Conservation (phyloP, 2,329 filamentous ascomycete species). For the Aspergillus sp. region DNA sequence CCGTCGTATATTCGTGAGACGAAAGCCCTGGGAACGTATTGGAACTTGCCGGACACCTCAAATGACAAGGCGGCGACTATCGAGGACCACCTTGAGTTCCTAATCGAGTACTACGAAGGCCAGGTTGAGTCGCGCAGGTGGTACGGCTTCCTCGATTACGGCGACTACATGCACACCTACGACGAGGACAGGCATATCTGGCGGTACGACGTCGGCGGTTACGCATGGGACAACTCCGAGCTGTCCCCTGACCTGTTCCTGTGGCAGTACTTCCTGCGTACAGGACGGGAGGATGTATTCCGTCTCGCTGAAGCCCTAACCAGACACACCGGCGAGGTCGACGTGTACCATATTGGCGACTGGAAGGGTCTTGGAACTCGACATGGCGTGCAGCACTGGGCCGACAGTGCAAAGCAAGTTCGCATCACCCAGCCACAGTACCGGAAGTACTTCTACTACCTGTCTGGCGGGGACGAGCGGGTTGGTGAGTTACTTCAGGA, state of each 20-base stretch:
- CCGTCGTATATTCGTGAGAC: conserved; percentile 1
- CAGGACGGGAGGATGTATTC: conserved; percentile 58
- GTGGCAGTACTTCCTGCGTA: conserved; percentile 63
- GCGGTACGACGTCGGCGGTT: conserved; percentile 64
- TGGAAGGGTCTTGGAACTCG: conserved; percentile 62
- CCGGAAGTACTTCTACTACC: conserved; percentile 57
- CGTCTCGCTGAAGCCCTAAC: conserved; percentile 60
- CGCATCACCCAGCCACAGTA: conserved; percentile 61
- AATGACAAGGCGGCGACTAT: conserved; percentile 39
- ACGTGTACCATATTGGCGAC: conserved; percentile 60
- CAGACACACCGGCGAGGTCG: conserved; percentile 61
- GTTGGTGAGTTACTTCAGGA: conserved; percentile 56
- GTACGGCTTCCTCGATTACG: conserved; percentile 65
- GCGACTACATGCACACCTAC: conserved; percentile 64
- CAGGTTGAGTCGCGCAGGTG: conserved; percentile 60
- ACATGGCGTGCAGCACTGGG: conserved; percentile 63
- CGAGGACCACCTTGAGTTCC: conserved; percentile 56
- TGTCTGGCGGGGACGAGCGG: conserved; percentile 58
- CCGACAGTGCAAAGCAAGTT: conserved; percentile 62
- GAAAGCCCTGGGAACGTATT: not conserved
- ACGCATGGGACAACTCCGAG: conserved; percentile 66
- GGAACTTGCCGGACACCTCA: conserved; percentile 7
- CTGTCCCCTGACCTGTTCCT: conserved; percentile 63
- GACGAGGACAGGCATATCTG: conserved; percentile 60
- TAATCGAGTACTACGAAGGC: conserved; percentile 56